Conservation (phyloP, 73 alveolate genomes). For the Blepharisma stoltei region DNA sequence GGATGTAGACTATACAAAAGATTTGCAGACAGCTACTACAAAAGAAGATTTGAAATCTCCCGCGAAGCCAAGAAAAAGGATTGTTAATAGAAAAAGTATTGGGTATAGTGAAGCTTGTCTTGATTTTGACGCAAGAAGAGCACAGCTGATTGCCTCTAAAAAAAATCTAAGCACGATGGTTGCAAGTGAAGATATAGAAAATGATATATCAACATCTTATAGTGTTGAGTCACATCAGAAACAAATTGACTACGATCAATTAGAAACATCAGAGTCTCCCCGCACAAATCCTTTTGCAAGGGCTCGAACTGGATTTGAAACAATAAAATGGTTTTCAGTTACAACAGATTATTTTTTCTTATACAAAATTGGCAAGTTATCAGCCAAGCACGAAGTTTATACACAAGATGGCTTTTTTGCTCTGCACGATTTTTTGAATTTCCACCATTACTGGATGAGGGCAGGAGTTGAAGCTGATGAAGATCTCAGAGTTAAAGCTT, state of each 20-base stretch:
- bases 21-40: not conserved
- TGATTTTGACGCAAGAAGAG: not conserved
- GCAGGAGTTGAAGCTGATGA: constrained; percentile 25
- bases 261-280: not conserved
- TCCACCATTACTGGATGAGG: constrained; percentile 24
- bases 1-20: not conserved
- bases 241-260: not conserved
- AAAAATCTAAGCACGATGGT: not conserved
- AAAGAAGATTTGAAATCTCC: not conserved
- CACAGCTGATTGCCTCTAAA: not conserved
- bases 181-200: not conserved
- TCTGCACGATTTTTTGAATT: constrained; percentile 11
- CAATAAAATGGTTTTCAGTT: constrained; percentile 22
- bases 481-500: not conserved
- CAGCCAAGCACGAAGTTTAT: not conserved
- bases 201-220: not conserved
- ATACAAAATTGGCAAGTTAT: constrained; percentile 18
- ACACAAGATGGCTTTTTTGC: constrained; percentile 19
- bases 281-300: not conserved
- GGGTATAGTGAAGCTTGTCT: too few relatives aligned
- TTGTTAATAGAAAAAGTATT: too few relatives aligned
- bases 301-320: not conserved
- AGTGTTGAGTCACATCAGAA: not conserved
- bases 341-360: not conserved
- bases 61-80: too few relatives aligned